Base-by-base conservation (phyloP, 2,329 filamentous ascomycete species). In the Tolypocladium paradoxum region DNA sequence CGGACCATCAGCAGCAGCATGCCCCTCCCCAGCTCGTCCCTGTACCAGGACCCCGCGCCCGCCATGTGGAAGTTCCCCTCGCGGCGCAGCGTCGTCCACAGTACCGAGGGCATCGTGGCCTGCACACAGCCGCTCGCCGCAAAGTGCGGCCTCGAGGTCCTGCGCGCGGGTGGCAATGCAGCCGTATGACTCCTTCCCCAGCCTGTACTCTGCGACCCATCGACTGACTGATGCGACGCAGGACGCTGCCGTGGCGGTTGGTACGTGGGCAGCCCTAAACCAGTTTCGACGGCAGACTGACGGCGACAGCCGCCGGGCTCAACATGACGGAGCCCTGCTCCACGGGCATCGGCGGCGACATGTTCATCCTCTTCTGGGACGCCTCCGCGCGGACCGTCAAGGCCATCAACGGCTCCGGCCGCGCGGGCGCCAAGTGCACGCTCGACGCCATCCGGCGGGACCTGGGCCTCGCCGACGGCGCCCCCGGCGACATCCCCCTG, bases 211-310 rank as follows among this genome's bases (percentile, higher is more conserved):
- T 2, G 0, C 6, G 16, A 4, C 22, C 24, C 35, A 9, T 1
- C 7, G 33, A 35, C 36, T 36, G 38, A 33, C 51, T 64, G 11
- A 59, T 50, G 51, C 38, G 0, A 14, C 8, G 11, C 50, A 95
- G 89, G 92, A 97, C 75, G 92, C 93, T n/a, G 92, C 93, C 9
- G 89, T 97, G 4, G 93, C 93, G 45, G 89, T 95, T 56, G 86
- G 85, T 88, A 76, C 11, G 60, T 56, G 11, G n/a, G n/a, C n/a
- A n/a, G n/a, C n/a, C n/a, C n/a, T n/a, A n/a, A n/a, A n/a, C n/a
- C n/a, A n/a, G n/a, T n/a, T n/a, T n/a, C n/a, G n/a, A n/a, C n/a
- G n/a, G n/a, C n/a, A n/a, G n/a, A 29, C 43, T 46, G 43, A 46
- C 43, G 3, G 8, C 3, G 5, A 4, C 54, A 89, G 92, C 93